A percentile compares a stretch with the other conserved stretches of the same genome.
Evolutionary conservation across 768 basidiomycete genomes (phyloP).

Genomic region (Trametes maxima): DNA sequence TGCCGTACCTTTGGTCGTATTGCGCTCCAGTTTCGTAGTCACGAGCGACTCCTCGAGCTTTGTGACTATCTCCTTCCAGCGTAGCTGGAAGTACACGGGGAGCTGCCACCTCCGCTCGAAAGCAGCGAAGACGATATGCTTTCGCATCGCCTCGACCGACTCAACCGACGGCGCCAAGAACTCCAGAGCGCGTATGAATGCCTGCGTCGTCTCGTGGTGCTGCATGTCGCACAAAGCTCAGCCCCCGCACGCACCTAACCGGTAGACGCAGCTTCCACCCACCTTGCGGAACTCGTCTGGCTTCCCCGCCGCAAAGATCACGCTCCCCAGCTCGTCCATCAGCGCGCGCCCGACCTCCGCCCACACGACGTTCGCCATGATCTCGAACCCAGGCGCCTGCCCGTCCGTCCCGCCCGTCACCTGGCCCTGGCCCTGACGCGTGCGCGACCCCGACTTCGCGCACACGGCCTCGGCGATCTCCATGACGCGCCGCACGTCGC

Average conservation of each 20-base stretch:
- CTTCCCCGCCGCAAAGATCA: conserved; percentile 89
- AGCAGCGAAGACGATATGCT: conserved; percentile 64
- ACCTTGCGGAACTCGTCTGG: conserved; percentile 91
- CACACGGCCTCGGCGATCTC: conserved; percentile 71
- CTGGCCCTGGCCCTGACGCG: too few relatives aligned
- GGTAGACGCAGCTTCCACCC: conserved; percentile 20
- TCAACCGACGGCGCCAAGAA: conserved; percentile 74
- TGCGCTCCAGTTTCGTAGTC: conserved; percentile 44
- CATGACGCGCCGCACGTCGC: conserved; percentile 75
- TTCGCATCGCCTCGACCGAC: conserved; percentile 71
- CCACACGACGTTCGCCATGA: conserved; percentile 90
- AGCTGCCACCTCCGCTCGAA: conserved; percentile 94
- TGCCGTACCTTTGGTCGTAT: conserved; percentile 43
- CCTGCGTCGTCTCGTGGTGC: conserved; percentile 85
- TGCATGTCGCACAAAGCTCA: conserved; percentile 33
- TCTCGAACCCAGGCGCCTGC: conserved; percentile 58
- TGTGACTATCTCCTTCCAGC: conserved; percentile 92
- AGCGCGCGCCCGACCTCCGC: conserved; percentile 79
- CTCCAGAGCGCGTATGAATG: conserved; percentile 83
- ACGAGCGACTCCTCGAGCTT: conserved; percentile 71
- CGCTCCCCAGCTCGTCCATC: conserved; percentile 78
- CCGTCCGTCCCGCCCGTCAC: conserved; percentile 9
- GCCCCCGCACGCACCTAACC: background rate
- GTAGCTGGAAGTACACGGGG: conserved; percentile 93
- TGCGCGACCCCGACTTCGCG: conserved; percentile 44